Percentiles rank a stretch among this genome's conserved stretches.
These are phyloP conservation scores for Anthostomella pinea DNA, from an alignment of 2,329 filamentous ascomycete species.

Conservation along the genomic window DNA sequence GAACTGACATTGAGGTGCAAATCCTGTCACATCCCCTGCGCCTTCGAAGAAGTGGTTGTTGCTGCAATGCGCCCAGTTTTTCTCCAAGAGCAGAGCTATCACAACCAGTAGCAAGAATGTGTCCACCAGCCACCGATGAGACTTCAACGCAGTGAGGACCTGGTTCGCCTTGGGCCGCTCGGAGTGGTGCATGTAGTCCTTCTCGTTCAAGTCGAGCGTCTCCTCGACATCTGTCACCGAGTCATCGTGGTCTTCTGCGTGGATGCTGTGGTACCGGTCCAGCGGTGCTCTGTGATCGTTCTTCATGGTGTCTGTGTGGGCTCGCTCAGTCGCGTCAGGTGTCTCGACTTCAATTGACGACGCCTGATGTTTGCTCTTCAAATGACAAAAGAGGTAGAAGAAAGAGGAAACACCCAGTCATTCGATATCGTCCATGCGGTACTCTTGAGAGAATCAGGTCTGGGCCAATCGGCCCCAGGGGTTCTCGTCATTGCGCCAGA, in stretches of 20 bases:
- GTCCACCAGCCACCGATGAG: slow-evolving; percentile 33
- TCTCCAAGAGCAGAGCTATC: slow-evolving; percentile 34
- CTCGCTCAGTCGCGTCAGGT: too few species aligned
- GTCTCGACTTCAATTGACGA: too few species aligned
- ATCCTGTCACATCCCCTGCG: slow-evolving; percentile 38
- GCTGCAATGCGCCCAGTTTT: slow-evolving; percentile 17
- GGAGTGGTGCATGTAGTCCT: slow-evolving; percentile 25
- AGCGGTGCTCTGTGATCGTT: slow-evolving; percentile 1
- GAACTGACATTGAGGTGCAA: slow-evolving; percentile 36
- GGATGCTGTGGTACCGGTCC: slow-evolving; percentile 19
- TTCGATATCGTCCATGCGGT: slow-evolving; percentile 2
- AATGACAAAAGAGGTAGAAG: too few species aligned
- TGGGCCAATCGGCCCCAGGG: slow-evolving; percentile 4
- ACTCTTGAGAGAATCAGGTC: slow-evolving; percentile 9
- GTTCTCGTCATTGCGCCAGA: background rate
- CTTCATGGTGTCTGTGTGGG: slow-evolving; percentile 8
- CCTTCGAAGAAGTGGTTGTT: slow-evolving; percentile 29
- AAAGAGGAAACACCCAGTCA: too few species aligned
- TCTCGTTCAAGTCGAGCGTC: slow-evolving; percentile 28
- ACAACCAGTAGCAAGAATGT: slow-evolving; percentile 34
- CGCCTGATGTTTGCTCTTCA: too few species aligned
- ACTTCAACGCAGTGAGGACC: slow-evolving; percentile 18
- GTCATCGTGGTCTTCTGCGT: slow-evolving; percentile 25
- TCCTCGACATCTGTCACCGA: slow-evolving; percentile 26
- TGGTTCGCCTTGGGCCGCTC: slow-evolving; percentile 10